A percentile compares a stretch with the other conserved stretches of the same genome.
These are phyloP conservation scores for Syncephalastrum racemosum DNA, from an alignment of 371 early-diverging fungal genomes.

Conservation along the genomic window DNA sequence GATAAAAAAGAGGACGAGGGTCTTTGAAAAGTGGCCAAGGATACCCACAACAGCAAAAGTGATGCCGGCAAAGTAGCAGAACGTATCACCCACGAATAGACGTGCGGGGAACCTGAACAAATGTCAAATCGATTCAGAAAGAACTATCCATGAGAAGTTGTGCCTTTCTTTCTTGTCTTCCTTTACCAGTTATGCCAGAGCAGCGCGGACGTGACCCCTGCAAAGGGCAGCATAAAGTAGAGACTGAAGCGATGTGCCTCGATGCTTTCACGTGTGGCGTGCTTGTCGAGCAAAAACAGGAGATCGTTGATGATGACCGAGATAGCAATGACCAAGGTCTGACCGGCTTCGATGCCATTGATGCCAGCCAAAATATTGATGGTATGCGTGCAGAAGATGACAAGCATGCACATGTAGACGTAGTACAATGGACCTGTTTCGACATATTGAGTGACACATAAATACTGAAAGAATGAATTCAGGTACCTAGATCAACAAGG, in stretches of 20 bases:
- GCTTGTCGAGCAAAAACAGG: constrained; percentile 57
- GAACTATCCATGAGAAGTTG: not conserved
- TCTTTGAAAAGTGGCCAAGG: constrained; percentile 91
- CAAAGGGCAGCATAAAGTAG: constrained; percentile 90
- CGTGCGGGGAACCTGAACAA: constrained; percentile 76
- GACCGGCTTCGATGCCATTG: constrained; percentile 97
- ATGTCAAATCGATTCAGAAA: not conserved
- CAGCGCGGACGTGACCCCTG: constrained; percentile 80
- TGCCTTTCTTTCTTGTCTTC: not conserved
- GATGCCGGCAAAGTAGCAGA: constrained; percentile 98
- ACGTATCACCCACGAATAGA: constrained; percentile 98
- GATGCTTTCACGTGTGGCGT: constrained; percentile 47
- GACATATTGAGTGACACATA: not conserved
- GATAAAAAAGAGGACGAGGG: constrained; percentile 88
- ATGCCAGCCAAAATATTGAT: constrained; percentile 99
- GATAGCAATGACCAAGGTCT: constrained; percentile 86
- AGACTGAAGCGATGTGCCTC: constrained; percentile 83
- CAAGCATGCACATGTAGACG: constrained; percentile 84
- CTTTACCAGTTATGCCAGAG: constrained; percentile 82
- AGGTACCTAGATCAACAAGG: constrained; percentile 78
- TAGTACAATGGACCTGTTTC: constrained; percentile 84
- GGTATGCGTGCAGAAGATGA: constrained; percentile 95
- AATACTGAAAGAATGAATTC: not conserved
- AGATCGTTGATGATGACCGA: constrained; percentile 84
- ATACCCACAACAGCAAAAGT: constrained; percentile 95